Evolutionary conservation across 2,329 filamentous ascomycete genomes (phyloP).

Genomic region (Botryotinia narcissicola): DNA sequence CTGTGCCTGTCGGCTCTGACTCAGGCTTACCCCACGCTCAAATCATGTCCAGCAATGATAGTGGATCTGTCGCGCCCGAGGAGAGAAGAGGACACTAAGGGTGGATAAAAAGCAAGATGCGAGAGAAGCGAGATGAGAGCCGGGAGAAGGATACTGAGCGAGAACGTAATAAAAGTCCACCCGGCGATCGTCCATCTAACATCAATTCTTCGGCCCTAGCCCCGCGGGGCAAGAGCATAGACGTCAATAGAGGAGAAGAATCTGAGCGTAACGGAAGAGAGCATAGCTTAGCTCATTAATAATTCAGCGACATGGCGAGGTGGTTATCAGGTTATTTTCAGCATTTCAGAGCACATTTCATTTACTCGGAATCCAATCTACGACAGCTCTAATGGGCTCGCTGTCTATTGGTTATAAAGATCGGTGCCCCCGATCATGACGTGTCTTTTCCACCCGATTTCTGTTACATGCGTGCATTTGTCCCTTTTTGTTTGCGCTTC

Average conservation of each 20-base stretch:
- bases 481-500: background rate
- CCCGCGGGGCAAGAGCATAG: conserved; percentile 34
- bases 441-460: background rate
- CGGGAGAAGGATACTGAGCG: conserved; percentile 34
- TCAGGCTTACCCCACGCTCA: conserved; percentile 31
- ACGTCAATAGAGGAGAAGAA: conserved; percentile 32
- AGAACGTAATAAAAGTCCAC: conserved; percentile 36
- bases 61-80: conserved; percentile 28
- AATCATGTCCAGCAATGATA: conserved; percentile 39
- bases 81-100: conserved; percentile 59
- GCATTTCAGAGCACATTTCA: conserved; percentile 1
- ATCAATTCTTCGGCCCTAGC: conserved; percentile 21
- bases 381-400: conserved; percentile 2
- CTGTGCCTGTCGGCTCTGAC: conserved; percentile 37
- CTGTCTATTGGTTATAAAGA: conserved; percentile 5
- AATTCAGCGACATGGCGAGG: background rate
- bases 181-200: conserved; percentile 31
- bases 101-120: conserved; percentile 64
- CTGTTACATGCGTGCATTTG: background rate
- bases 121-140: conserved; percentile 47
- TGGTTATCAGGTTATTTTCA: background rate
- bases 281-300: conserved; percentile 20
- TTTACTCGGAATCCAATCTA: background rate
- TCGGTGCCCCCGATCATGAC: background rate
- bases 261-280: conserved; percentile 27